Base-by-base conservation (phyloP, 1,139 yeast species). In the Pichia sp. region DNA sequence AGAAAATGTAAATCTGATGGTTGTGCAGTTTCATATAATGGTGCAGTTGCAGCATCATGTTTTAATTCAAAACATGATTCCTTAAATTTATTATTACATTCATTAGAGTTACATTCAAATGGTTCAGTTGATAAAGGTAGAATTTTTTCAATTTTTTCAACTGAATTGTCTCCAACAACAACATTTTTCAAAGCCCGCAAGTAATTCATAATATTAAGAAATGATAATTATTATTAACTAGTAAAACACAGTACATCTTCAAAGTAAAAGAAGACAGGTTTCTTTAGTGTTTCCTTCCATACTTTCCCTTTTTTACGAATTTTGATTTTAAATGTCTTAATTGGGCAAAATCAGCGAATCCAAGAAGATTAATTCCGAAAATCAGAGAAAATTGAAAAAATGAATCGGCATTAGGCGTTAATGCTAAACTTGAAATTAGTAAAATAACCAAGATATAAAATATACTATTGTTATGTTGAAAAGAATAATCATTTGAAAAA, bases 1-100 rank as follows among this genome's bases (percentile, higher is more conserved):
- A 90, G 69, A 34, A 89, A 71, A 60, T 91, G 97, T 27, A 85
- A 64, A 8, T 82, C 84, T 53, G 81, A 82, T 2, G 86, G 82
- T 58, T 77, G 77, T 0, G 95, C 82, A 4, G 90, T 74, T 53
- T 86, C 82, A 80, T 87, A 89, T 39, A 93, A 73, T 8, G 81
- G 76, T 8, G 62, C 68, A 9, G 18, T 29, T 33, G 53, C 19
- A 33, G 71, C 68, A 10, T 71, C 79, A 11, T 69, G 68, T 10
- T 82, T 83, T 38, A 84, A 70, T 56, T 76, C 76, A 56, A 88
- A 69, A 9, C 83, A 75, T 5, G 60, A 57, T 22, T 71, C 60
- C 2, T 95, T 93, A 62, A 72, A 88, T 51, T 72, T 72, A 46
- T 74, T 62, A 19, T 72, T 61, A 60, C 88, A 83, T 5, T 70